Evolutionary conservation across 805 yeast genomes (phyloP).

Genomic region (Yarrowia porcina): DNA sequence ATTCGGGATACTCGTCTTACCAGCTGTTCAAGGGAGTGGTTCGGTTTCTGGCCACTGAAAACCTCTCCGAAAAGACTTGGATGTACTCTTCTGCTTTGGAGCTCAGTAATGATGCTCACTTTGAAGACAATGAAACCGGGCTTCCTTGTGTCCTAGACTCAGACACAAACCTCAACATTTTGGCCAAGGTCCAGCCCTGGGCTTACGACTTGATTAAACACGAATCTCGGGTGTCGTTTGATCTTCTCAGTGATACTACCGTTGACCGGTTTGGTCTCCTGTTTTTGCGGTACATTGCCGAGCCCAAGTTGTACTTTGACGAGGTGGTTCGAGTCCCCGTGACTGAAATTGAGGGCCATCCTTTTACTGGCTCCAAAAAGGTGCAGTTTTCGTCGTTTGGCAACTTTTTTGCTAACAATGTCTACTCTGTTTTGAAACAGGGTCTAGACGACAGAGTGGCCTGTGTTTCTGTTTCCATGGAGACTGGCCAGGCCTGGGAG

Average conservation of each 20-base stretch:
- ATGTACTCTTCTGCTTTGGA: conserved; percentile 27
- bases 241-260: conserved; percentile 69
- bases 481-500: conserved; percentile 19
- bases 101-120: conserved; percentile 7
- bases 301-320: conserved; percentile 60
- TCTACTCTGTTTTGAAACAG: conserved; percentile 50
- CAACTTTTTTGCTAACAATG: conserved; percentile 57
- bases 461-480: not conserved
- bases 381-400: conserved; percentile 69
- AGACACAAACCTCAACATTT: conserved; percentile 58
- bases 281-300: conserved; percentile 58
- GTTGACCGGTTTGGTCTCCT: conserved; percentile 79
- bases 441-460: conserved; percentile 50
- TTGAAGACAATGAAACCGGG: conserved; percentile 4
- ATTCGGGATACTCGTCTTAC: conserved; percentile 87
- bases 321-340: conserved; percentile 52
- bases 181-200: conserved; percentile 74
- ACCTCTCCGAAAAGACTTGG: conserved; percentile 45
- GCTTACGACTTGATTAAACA: conserved; percentile 60
- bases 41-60: conserved; percentile 76
- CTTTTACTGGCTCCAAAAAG: conserved; percentile 66
- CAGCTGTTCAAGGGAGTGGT: conserved; percentile 89
- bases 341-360: conserved; percentile 27
- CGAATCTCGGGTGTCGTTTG: conserved; percentile 66
- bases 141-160: conserved; percentile 27